These are phyloP conservation scores for Solanum acaule DNA, from an alignment of 257 asterid genomes.

Conservation along the genomic window DNA sequence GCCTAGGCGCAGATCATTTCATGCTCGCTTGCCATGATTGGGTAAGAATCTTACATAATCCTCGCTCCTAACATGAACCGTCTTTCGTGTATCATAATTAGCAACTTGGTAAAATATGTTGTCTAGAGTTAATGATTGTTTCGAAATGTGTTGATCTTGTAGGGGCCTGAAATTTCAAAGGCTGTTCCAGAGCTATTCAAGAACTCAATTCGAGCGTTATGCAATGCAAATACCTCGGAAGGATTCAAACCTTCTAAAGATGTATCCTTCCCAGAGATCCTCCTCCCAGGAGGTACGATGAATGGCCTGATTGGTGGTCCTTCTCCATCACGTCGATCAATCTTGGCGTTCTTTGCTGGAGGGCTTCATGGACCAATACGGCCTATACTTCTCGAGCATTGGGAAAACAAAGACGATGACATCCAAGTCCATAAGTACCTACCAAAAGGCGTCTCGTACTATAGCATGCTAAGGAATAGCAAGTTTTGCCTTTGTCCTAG, in stretches of 20 bases:
- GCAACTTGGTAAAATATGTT: background rate
- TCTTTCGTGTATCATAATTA: background rate
- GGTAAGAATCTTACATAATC: slow-evolving; percentile 36
- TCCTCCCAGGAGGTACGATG: slow-evolving; percentile 53
- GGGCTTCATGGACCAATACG: slow-evolving; percentile 83
- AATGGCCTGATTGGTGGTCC: slow-evolving; percentile 69
- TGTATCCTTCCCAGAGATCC: slow-evolving; percentile 75
- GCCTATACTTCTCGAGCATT: slow-evolving; percentile 58
- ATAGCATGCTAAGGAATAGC: slow-evolving; percentile 55
- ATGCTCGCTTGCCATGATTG: slow-evolving; percentile 97
- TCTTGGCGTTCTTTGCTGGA: slow-evolving; percentile 68
- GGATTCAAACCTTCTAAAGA: slow-evolving; percentile 62
- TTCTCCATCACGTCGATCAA: slow-evolving; percentile 53
- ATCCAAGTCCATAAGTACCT: slow-evolving; percentile 54
- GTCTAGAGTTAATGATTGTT: background rate
- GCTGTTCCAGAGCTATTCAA: slow-evolving; percentile 48
- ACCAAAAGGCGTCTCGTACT: slow-evolving; percentile 50
- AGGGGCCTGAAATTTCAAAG: slow-evolving; percentile 78
- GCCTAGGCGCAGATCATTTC: slow-evolving; percentile 76
- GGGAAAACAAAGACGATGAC: slow-evolving; percentile 75
- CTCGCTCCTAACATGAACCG: background rate
- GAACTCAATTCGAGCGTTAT: slow-evolving; percentile 68
- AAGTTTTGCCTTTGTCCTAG: slow-evolving; percentile 76
- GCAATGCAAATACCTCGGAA: slow-evolving; percentile 80
- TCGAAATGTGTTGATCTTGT: background rate